Evolutionary conservation across 306 rosid species (phyloP), one percentile per base, ranked within the genome.

Genomic region (Casuarina cunninghamiana): DNA sequence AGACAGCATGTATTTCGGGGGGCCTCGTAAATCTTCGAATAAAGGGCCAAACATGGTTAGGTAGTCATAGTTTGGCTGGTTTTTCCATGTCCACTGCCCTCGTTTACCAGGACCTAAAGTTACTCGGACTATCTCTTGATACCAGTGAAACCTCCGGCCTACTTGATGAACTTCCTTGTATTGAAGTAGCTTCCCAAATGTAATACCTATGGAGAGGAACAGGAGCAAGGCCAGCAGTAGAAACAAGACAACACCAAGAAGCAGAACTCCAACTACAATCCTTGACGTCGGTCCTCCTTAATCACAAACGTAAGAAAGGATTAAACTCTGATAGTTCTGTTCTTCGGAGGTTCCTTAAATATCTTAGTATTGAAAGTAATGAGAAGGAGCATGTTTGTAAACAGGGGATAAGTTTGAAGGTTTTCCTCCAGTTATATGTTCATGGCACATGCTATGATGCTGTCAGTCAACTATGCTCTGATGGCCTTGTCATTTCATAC

Each of bases 51-150:
- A 82, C 53, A 89, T 89, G 75, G 78, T 84, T 21, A 88, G 86
- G 72, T 76, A 77, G 71, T 79, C 39, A 51, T 97, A 77, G 78
- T 54, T 87, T 4, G 90, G 70, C 73, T 82, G 84, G 15, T 79
- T 83, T 77, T 89, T 94, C 98, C 97, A 92, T 37, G 93, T 90
- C 97, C 97, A 94, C 58, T 92, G 98, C 39, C 98, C 97, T 83
- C 97, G 85, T 81, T 94, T 94, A 15, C 96, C 96, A 0, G 98
- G 98, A 51, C 98, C 97, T 6, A 94, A 76, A 61, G 97, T 92
- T 60, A 92, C 90, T 63, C 97, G 82, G 48, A 90, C 75, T 49
- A 94, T 84, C 53, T 90, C 97, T 76, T 92, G 98, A 75, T 92
- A 94, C 97, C 97, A 94, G 72, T 88, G 97, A 80, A 83, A 90